Percentiles rank a stretch among this genome's conserved stretches.
Evolutionary conservation across 139 green algal species (phyloP).

Genomic region (Dunaliella sp.): DNA sequence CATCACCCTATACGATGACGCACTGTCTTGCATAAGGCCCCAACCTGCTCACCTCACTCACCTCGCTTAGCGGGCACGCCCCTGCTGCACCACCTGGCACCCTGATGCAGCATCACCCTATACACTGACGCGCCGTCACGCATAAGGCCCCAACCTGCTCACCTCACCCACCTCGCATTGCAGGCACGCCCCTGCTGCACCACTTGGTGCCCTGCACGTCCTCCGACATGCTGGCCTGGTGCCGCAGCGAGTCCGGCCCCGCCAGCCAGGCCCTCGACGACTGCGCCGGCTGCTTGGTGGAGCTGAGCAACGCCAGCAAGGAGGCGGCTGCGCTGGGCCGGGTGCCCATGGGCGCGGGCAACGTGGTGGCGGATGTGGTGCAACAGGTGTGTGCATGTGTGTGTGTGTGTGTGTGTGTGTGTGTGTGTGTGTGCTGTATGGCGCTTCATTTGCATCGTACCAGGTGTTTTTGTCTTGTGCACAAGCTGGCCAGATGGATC

Average conservation of each 20-base stretch:
- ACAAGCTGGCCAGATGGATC: too few relatives aligned
- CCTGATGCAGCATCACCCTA: too few relatives aligned
- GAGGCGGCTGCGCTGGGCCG: conserved; percentile 24
- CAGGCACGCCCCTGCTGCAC: background rate
- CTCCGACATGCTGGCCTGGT: conserved; percentile 13
- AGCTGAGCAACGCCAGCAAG: conserved; percentile 21
- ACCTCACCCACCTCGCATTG: too few relatives aligned
- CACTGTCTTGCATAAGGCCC: too few relatives aligned
- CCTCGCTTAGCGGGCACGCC: background rate
- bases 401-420: background rate
- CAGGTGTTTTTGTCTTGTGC: too few relatives aligned
- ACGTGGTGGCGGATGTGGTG: conserved; percentile 21
- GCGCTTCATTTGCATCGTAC: too few relatives aligned
- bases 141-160: too few relatives aligned
- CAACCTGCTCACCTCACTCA: too few relatives aligned
- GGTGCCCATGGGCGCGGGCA: background rate
- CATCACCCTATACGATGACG: too few relatives aligned
- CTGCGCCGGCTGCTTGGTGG: conserved; percentile 16
- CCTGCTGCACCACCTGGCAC: background rate
- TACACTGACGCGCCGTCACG: too few relatives aligned
- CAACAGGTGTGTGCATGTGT: conserved; percentile 17
- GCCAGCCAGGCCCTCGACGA: conserved; percentile 16
- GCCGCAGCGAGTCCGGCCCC: background rate
- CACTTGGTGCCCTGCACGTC: conserved; percentile 5
- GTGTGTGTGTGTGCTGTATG: background rate